A percentile compares a stretch with the other conserved stretches of the same genome.
Evolutionary conservation across 306 rosid species (phyloP).

Genomic region (Dalbergia cultrata): DNA sequence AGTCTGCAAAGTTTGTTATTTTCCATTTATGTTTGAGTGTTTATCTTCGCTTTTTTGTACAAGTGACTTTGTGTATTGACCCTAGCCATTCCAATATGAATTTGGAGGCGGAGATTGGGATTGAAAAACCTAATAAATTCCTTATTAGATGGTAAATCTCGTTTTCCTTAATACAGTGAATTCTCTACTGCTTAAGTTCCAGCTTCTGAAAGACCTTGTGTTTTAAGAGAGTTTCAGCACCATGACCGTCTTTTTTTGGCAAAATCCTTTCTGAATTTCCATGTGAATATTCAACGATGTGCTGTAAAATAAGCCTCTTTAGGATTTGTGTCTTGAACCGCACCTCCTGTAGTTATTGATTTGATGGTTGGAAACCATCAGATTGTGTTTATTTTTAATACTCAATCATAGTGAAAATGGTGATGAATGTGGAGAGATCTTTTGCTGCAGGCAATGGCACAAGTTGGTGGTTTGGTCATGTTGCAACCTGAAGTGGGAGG

Average conservation of each 20-base stretch:
- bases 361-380: neutral
- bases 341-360: neutral
- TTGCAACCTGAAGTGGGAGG: conserved; percentile 94
- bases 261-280: neutral
- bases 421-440: conserved; percentile 26
- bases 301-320: too few species aligned
- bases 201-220: conserved; percentile 32
- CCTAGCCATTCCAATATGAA: too few species aligned
- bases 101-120: too few species aligned
- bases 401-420: neutral
- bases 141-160: neutral
- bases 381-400: too few species aligned
- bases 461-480: conserved; percentile 94
- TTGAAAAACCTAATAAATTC: too few species aligned
- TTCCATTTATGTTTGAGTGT: neutral
- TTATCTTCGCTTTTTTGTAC: neutral
- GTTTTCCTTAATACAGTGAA: neutral
- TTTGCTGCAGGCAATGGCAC: conserved; percentile 89
- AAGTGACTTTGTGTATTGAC: too few species aligned
- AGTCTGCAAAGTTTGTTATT: neutral
- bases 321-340: neutral
- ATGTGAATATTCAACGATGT: neutral
- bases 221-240: conserved; percentile 28
- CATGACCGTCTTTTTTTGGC: neutral
- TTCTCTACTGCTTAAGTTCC: conserved; percentile 1